These are phyloP conservation scores for Hymenoscyphus albidus DNA, from an alignment of 2,329 filamentous ascomycete species.

Conservation along the genomic window DNA sequence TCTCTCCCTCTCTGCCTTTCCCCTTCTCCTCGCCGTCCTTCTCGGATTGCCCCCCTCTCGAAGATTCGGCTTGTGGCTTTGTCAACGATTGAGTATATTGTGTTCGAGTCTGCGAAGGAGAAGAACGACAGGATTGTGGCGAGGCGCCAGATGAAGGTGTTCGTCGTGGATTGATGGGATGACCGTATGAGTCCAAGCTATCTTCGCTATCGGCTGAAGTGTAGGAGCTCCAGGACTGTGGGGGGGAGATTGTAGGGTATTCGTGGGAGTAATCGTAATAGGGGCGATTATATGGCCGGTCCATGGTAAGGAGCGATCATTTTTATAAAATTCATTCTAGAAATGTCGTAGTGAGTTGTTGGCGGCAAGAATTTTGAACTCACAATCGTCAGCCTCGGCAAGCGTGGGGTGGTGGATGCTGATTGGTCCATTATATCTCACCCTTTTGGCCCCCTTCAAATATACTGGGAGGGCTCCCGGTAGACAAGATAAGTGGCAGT, in stretches of 20 bases:
- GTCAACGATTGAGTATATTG: background rate
- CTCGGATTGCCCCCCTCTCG: background rate
- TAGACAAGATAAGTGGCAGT: no score
- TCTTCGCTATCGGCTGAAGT: constrained; percentile 3
- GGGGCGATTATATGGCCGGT: constrained; percentile 22
- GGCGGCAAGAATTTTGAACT: background rate
- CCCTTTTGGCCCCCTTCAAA: background rate
- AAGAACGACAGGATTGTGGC: background rate
- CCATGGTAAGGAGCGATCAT: constrained; percentile 21
- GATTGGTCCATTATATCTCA: background rate
- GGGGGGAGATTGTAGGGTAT: constrained; percentile 8
- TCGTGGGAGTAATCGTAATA: constrained; percentile 16
- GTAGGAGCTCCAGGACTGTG: constrained; percentile 7
- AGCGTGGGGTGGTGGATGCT: constrained; percentile 1
- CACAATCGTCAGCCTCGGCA: background rate
- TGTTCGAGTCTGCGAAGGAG: background rate
- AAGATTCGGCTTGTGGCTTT: background rate
- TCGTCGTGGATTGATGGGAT: background rate
- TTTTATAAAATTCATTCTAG: background rate
- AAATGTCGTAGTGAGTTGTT: background rate
- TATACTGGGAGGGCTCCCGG: no score
- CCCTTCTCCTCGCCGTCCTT: background rate
- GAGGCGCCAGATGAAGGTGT: background rate
- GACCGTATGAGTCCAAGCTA: constrained; percentile 9
- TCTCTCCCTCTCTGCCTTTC: background rate